Evolutionary conservation across 139 green algal species (phyloP), one percentile per base, ranked within the genome.

Genomic region (Yamagishiella unicocca): DNA sequence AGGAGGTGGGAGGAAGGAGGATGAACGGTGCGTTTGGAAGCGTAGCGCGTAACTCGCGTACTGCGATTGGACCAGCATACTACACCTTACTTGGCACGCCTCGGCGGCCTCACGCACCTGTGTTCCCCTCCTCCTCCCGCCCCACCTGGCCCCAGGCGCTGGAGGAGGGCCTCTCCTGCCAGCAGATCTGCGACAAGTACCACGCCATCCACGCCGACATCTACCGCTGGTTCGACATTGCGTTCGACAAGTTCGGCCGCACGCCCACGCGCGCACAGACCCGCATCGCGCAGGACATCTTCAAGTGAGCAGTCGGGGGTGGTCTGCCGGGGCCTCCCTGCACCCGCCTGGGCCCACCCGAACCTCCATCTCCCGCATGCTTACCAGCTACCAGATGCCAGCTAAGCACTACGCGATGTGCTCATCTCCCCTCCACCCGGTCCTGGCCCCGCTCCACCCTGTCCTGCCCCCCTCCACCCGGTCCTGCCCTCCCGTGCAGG

Each of bases 101-200:
- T n/a, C n/a, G n/a, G n/a, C n/a, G n/a, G n/a, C n/a, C n/a, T n/a
- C n/a, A n/a, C n/a, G n/a, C n/a, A n/a, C n/a, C n/a, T n/a, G n/a
- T n/a, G n/a, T 31, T 50, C 66, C 33, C 35, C 66, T 21, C 33
- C 10, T 77, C 40, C 70, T 37, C 70, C 38, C 40, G 2, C 24
- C 70, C 40, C 9, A 31, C 17, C 50, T 40, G 4, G 12, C 19
- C 40, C 0, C 92, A 96, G 93, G 97, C 97, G 5, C 91, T 99
- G 70, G 97, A 99, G 95, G 97, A 99, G 94, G 95, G 95, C 0
- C 83, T 99, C 38, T 98, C 91, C 40, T 96, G 93, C 86, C 92
- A 96, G 78, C 82, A 99, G 93, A 98, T 99, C 83, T 99, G 97
- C 92, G 97, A 99, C 93, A 99, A 99, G 95, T 99, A 99, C 93